These are phyloP conservation scores for Petunia hybrid DNA, from an alignment of 305 asterid genomes.

Conservation along the genomic window DNA sequence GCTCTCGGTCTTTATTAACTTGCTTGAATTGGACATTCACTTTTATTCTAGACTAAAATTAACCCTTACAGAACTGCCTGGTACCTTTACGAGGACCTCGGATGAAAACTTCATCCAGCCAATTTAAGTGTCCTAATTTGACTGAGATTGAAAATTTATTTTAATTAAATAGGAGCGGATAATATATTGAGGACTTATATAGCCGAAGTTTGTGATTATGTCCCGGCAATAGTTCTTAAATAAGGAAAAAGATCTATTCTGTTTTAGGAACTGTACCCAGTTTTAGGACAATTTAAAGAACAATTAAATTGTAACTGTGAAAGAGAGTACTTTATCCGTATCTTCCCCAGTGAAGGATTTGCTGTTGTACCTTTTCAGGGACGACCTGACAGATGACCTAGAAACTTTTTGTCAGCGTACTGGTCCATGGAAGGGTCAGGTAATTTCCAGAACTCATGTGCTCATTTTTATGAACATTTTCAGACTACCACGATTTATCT, in stretches of 20 bases:
- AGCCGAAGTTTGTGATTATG: not conserved
- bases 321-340: not conserved
- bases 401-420: constrained; percentile 52
- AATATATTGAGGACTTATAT: not conserved
- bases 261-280: constrained; percentile 4
- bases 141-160: not conserved
- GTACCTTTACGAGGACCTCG: not conserved
- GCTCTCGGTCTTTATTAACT: not conserved
- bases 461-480: constrained; percentile 21
- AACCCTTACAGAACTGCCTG: not conserved
- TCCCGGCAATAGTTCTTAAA: not conserved
- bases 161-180: not conserved
- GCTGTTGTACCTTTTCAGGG: constrained; percentile 50
- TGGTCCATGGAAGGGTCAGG: constrained; percentile 96
- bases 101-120: constrained; percentile 10
- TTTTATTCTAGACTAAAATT: not conserved
- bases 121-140: constrained; percentile 5
- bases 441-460: constrained; percentile 37
- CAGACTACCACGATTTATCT: constrained; percentile 30
- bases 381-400: constrained; percentile 65
- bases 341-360: constrained; percentile 12
- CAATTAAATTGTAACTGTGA: not conserved
- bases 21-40: not conserved
- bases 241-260: not conserved
- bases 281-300: not conserved